Base-by-base conservation (phyloP, 2,329 filamentous ascomycete species). In the Sporothrix curviconia region DNA sequence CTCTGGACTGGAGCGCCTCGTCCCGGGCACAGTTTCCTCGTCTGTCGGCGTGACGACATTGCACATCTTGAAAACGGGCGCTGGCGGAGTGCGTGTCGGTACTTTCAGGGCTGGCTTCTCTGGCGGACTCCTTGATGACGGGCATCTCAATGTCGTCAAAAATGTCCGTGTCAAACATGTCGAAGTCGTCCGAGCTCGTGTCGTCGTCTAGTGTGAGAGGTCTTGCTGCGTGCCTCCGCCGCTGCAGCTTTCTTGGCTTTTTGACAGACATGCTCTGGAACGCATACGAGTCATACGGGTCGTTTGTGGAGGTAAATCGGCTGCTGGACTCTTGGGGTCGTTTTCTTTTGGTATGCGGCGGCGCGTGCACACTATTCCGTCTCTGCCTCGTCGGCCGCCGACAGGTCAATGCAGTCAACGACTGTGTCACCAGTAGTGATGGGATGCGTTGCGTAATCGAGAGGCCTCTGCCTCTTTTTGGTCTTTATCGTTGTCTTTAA, bases 381-480 rank as follows among this genome's bases (percentile, higher is more conserved):
- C 3, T 40, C 39, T 7, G 43, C 55, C 1, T 59, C 59, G 8
- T 57, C 55, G 11, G 47, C 17, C 15, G 34, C 32, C 1, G 61
- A 60, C 3, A 62, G 47, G 37, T 63, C 62, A 8, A 63, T 55
- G 32, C 44, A 60, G 9, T 60, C 61, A n/a, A 62, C 22, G 2
- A 55, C 44, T 7, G 42, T 19, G 1, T 58, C 51, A 4, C 46
- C 51, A 7, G 59, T 30, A 4, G 40, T 9, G 5, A 58, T 34
- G 1, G 56, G 37, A 8, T 36, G 36, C 17, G 46, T 36, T 4
- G 50, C 4, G 14, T 56, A 60, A 9, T 34, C 14, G 4, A 50
- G 32, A 12, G 11, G 12, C 28, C 9, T 44, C 19, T 30, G 55
- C 22, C 24, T 55, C 36, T 52, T 56, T 37, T 22, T 44, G 7